Evolutionary conservation across 306 rosid species (phyloP).

Genomic region (Acacia confusa): DNA sequence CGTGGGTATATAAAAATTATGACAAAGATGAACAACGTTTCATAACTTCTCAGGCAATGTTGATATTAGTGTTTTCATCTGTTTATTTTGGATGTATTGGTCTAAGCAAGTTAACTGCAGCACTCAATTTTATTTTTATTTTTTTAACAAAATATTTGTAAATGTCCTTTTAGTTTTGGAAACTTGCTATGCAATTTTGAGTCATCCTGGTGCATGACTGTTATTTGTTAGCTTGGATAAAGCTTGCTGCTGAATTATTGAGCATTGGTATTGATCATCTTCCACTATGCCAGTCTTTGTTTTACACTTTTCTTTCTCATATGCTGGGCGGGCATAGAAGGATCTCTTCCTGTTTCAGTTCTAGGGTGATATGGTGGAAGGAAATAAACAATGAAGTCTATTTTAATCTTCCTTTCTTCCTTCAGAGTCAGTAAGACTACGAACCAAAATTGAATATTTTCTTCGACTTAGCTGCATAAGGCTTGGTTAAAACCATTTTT

Average conservation of each 20-base stretch:
- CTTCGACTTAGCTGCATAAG: neutral
- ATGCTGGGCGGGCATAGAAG: neutral
- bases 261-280: neutral
- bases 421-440: constrained; percentile 8
- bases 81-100: neutral
- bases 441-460: neutral
- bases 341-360: neutral
- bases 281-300: neutral
- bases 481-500: neutral
- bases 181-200: neutral
- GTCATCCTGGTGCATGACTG: neutral
- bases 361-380: neutral
- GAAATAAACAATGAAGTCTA: neutral
- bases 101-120: neutral
- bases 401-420: constrained; percentile 17
- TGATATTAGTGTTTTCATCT: neutral
- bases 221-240: neutral
- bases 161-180: neutral
- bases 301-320: neutral
- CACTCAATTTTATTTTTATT: neutral
- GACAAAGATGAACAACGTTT: neutral
- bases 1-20: neutral
- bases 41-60: neutral
- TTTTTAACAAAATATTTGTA: too few relatives aligned
- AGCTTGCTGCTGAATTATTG: constrained; percentile 1